Percentiles rank a stretch among this genome's conserved stretches.
These are phyloP conservation scores for Backusella luteola DNA, from an alignment of 192 early-diverging fungal species.

Conservation along the genomic window DNA sequence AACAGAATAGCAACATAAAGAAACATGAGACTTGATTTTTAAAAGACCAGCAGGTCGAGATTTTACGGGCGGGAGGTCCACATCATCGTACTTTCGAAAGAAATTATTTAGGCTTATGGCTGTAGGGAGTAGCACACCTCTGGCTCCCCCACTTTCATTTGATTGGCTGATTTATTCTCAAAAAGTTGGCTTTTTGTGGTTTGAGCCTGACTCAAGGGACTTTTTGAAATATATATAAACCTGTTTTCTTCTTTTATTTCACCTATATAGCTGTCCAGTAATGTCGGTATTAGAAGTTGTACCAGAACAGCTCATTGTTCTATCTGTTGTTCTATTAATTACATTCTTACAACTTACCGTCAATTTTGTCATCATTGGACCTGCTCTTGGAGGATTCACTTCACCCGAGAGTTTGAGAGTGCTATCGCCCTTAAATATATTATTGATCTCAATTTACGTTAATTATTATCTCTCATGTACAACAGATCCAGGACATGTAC, in stretches of 20 bases:
- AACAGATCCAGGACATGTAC: conserved; percentile 75
- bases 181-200: too few relatives aligned
- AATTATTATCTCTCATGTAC: conserved; percentile 79
- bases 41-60: too few relatives aligned
- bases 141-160: too few relatives aligned
- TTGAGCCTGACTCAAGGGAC: too few relatives aligned
- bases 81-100: too few relatives aligned
- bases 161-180: too few relatives aligned
- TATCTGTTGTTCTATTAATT: conserved; percentile 6
- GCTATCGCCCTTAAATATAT: conserved; percentile 72
- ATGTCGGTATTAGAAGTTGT: background rate
- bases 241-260: background rate
- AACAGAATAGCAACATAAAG: too few relatives aligned
- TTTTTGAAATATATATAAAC: too few relatives aligned
- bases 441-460: conserved; percentile 67
- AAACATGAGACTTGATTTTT: too few relatives aligned
- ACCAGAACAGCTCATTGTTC: conserved; percentile 7
- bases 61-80: too few relatives aligned
- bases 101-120: too few relatives aligned
- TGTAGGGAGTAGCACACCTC: too few relatives aligned
- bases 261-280: background rate
- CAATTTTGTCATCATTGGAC: conserved; percentile 8
- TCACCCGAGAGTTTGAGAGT: conserved; percentile 13
- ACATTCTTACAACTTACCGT: conserved; percentile 4
- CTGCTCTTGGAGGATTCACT: conserved; percentile 13